Evolutionary conservation across 1,284 basidiomycete genomes (phyloP), one percentile per base, ranked within the genome.

Genomic region (Malassezia sp.): DNA sequence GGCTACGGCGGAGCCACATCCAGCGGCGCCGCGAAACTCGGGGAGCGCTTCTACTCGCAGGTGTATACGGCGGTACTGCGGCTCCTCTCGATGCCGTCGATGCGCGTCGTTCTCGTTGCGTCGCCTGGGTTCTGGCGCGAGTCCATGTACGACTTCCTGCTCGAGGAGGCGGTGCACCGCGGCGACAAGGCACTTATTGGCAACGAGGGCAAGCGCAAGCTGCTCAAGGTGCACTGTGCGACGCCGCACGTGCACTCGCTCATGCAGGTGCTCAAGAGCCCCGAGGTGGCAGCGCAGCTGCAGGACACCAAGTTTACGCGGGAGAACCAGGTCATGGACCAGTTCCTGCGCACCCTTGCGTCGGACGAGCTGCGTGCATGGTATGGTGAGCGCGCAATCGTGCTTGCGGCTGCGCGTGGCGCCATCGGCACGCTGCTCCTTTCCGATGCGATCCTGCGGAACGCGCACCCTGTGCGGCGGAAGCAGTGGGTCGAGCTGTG

Each of bases 271-370:
- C 72, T 99, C 58, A 83, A 89, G 62, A 91, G 87, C 64, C 88
- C 91, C 2, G 63, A 70, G 28, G 66, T 69, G n/a, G 28, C 40
- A 20, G 54, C 79, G 3, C 85, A 84, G 58, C 73, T 97, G 42
- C 90, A 91, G 68, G 91, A 96, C 58, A 95, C 93, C 12, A 97
- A 97, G 68, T 99, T 97, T 72, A 89, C 93, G 0, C 77, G 85
- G 41, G 93, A 97, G 73, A 90, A 89, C n/a, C 58, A 60, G 48
- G 45, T 70, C 40, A 45, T 70, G 31, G 66, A 68, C 50, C 54
- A 56, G 23, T 70, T 70, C 42, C 56, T 59, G 54, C 95, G 95
- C 72, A 96, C 91, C 84, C 78, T 97, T 10, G 85, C 84, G 0
- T 79, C 78, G 5, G 89, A 97, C 63, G 90, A 96, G 71, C 81